These are phyloP conservation scores for Fusarium ambrosium DNA, from an alignment of 2,329 filamentous ascomycete genomes.

Conservation along the genomic window DNA sequence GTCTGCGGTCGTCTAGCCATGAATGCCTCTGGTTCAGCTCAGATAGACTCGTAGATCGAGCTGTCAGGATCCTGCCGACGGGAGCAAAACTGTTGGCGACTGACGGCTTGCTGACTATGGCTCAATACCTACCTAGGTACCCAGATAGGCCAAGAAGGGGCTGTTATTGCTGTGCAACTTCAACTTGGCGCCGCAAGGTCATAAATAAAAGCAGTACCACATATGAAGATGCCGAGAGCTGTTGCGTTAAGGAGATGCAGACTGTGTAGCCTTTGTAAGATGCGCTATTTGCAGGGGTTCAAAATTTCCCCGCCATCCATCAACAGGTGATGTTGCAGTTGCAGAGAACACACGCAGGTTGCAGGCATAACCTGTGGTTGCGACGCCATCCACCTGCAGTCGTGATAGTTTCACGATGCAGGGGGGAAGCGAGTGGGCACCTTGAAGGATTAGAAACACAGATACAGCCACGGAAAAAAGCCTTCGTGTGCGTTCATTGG, in stretches of 20 bases:
- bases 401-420: constrained; percentile 11
- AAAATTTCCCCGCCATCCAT: not conserved
- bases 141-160: not conserved
- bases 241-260: not conserved
- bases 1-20: not conserved
- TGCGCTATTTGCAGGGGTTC: not conserved
- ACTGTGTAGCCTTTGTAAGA: not conserved
- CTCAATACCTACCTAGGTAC: not conserved
- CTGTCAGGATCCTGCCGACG: not conserved
- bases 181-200: not conserved
- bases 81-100: constrained; percentile 18
- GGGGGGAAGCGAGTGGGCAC: constrained; percentile 7
- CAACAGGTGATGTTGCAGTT: not conserved
- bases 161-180: constrained; percentile 3
- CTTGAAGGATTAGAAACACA: not conserved
- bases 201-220: constrained; percentile 15
- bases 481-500: not conserved
- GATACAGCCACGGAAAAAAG: not conserved
- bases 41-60: not conserved
- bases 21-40: not conserved
- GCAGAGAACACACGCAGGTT: not conserved
- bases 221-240: constrained; percentile 1
- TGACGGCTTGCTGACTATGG: not conserved
- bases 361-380: not conserved
- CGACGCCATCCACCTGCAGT: not conserved